Conservation (phyloP, 192 early-diverging fungal genomes). For the Coemansia umbellata region DNA sequence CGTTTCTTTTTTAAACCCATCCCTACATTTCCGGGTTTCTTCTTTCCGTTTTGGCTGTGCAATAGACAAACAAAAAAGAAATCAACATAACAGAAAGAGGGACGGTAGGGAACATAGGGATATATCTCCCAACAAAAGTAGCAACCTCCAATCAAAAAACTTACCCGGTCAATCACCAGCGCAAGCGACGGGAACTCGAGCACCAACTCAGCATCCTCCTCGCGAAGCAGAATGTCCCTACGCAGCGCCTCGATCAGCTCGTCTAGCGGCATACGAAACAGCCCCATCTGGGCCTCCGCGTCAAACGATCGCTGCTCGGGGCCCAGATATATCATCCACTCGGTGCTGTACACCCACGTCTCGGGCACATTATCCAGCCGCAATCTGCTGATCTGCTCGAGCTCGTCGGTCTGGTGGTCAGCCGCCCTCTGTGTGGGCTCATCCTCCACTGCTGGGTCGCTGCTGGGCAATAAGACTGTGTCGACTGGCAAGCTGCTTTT, state of each 20-base stretch:
- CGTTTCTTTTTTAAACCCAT: too few species aligned
- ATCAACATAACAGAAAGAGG: not conserved
- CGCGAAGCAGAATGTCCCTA: slow-evolving; percentile 21
- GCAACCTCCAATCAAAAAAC: not conserved
- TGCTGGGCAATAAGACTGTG: too few species aligned
- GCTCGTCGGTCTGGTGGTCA: not conserved
- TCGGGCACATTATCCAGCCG: slow-evolving; percentile 17
- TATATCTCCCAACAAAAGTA: too few species aligned
- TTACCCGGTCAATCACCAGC: slow-evolving; percentile 44
- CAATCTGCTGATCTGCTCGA: not conserved
- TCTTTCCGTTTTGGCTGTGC: not conserved
- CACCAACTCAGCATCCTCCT: slow-evolving; percentile 21
- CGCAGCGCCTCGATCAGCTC: slow-evolving; percentile 36
- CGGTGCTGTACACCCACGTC: slow-evolving; percentile 35
- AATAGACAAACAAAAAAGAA: not conserved
- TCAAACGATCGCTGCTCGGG: slow-evolving; percentile 25
- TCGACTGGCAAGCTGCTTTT: too few species aligned
- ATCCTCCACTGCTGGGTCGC: too few species aligned
- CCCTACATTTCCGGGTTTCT: not conserved
- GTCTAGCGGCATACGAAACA: slow-evolving; percentile 26
- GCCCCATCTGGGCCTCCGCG: slow-evolving; percentile 12
- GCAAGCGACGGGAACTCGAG: slow-evolving; percentile 46
- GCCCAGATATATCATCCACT: slow-evolving; percentile 47
- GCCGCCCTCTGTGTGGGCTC: too few species aligned
- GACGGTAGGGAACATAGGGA: not conserved